These are phyloP conservation scores for Solanum chaucha DNA, from an alignment of 257 asterid genomes.

Conservation along the genomic window DNA sequence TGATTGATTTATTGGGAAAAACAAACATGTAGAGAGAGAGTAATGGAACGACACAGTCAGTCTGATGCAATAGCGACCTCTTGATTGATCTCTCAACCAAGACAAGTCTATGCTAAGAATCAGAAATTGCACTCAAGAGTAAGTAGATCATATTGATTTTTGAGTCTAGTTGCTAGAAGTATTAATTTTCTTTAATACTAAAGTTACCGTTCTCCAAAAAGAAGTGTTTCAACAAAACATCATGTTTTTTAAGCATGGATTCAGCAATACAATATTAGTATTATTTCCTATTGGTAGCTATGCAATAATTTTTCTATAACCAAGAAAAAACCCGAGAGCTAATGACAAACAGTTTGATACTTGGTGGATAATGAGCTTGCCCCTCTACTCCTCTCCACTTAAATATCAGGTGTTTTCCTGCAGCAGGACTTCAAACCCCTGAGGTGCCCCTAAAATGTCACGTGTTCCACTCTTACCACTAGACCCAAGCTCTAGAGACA, in stretches of 20 bases:
- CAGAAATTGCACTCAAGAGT: background rate
- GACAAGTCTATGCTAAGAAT: background rate
- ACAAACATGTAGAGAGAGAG: background rate
- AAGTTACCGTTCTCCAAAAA: background rate
- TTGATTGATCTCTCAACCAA: background rate
- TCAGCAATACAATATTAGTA: background rate
- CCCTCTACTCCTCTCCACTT: background rate
- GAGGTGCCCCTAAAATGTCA: background rate
- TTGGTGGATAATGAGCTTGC: background rate
- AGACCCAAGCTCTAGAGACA: background rate
- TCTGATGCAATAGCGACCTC: background rate
- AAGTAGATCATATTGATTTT: background rate
- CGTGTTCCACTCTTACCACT: background rate
- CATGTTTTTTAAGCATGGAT: background rate
- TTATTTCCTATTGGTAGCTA: background rate
- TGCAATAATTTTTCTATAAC: background rate
- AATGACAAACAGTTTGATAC: background rate
- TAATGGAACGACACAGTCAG: background rate
- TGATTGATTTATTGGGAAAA: background rate
- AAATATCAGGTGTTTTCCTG: background rate
- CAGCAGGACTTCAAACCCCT: background rate
- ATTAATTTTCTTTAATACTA: background rate
- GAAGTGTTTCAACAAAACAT: background rate
- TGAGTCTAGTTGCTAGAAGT: background rate
- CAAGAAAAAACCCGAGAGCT: background rate